Evolutionary conservation across 2,329 filamentous ascomycete genomes (phyloP), one percentile per base, ranked within the genome.

Genomic region (Podosphaera xanthii): DNA sequence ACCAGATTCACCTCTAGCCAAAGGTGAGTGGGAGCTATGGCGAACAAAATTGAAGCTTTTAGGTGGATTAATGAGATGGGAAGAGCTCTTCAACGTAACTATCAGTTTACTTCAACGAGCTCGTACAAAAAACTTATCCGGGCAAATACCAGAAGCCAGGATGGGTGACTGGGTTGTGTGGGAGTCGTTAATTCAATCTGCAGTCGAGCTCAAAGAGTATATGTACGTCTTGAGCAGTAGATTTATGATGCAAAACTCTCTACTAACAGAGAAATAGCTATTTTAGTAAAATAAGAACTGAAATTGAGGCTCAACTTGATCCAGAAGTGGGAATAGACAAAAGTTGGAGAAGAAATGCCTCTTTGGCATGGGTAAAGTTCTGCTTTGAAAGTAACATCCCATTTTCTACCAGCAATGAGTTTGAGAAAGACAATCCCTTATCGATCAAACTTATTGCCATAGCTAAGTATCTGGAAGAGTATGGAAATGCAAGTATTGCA

Each of bases 21-120:
- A 70, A 58, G 66, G 68, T 7, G 68, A 69, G 42, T 70, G 68
- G 69, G 63, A 66, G 49, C 59, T 70, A 31, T 68, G 67, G 65
- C 67, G 64, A 59, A 61, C 66, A 22, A 67, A 65, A 53, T 58
- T 70, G 42, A 61, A 62, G 50, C 58, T 67, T 5, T 59, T 69
- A 59, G 61, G 63, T 57, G 52, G 63, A 46, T 59, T 61, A 31
- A 38, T 62, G n/a, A 52, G 64, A 33, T 70, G 67, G 67, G 54
- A 66, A 49, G 63, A 67, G 8, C 59, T 69, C 9, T 66, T 67
- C 53, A 60, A 67, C 4, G 64, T 58, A 12, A 65, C 64, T 31
- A 59, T 61, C 14, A 33, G 38, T 22, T 61, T 70, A 46, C 64
- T 70, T 10, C 61, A 63, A 40, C 61, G 66, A 52, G 65, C 68